Percentiles rank a stretch among this genome's conserved stretches.
phyloP scores from a whole-genome alignment of 805 yeast species.

The Kodamaea neixiangensis region DNA sequence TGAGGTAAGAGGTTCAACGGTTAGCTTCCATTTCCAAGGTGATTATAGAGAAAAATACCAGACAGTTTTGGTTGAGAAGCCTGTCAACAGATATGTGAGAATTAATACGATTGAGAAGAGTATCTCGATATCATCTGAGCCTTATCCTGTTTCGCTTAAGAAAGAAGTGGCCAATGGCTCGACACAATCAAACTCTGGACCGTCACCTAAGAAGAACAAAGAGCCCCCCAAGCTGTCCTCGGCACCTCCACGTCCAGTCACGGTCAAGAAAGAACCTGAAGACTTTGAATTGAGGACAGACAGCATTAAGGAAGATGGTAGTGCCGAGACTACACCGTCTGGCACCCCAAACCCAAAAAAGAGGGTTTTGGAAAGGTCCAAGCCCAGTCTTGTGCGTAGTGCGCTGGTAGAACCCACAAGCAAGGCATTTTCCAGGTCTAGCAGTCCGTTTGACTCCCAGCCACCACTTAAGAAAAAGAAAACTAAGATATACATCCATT shows the following conservation, averaged over 20 bases:
- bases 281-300: not conserved
- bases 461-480: constrained; percentile 23
- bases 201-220: not conserved
- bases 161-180: not conserved
- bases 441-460: constrained; percentile 21
- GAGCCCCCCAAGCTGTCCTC: constrained; percentile 1
- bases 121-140: constrained; percentile 44
- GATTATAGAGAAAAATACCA: not conserved
- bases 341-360: constrained; percentile 4
- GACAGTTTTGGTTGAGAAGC: not conserved
- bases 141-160: constrained; percentile 28
- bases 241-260: constrained; percentile 2
- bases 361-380: constrained; percentile 3
- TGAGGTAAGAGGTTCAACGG: not conserved
- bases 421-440: constrained; percentile 15
- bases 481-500: constrained; percentile 31
- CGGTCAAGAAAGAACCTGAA: constrained; percentile 6
- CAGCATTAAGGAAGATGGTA: not conserved
- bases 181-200: not conserved
- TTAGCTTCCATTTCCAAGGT: not conserved
- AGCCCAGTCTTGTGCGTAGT: constrained; percentile 9
- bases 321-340: not conserved
- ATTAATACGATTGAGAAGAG: constrained; percentile 36
- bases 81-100: constrained; percentile 42
- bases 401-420: constrained; percentile 15